Evolutionary conservation across 2,329 filamentous ascomycete species (phyloP).

Genomic region (Beauveria sp.): DNA sequence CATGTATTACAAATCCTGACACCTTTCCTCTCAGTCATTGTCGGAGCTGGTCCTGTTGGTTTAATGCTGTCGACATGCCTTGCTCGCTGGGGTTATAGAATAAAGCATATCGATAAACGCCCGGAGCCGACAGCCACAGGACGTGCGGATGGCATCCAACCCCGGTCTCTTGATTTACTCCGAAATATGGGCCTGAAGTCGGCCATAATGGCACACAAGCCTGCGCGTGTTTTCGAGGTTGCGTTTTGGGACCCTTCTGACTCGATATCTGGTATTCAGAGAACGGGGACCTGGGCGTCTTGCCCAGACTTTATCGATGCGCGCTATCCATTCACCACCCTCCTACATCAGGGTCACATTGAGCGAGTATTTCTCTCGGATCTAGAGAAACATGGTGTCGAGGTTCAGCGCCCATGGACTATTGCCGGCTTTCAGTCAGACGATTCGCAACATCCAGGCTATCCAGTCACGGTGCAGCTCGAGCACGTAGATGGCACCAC

Average conservation of each 20-base stretch:
- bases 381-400: slow-evolving; percentile 51
- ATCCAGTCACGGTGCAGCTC: slow-evolving; percentile 73
- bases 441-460: slow-evolving; percentile 48
- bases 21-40: slow-evolving; percentile 55
- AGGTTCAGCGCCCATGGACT: slow-evolving; percentile 58
- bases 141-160: slow-evolving; percentile 86
- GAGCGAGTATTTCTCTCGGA: slow-evolving; percentile 63
- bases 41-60: slow-evolving; percentile 84
- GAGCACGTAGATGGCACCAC: slow-evolving; percentile 67
- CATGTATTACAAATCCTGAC: neutral
- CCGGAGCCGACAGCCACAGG: slow-evolving; percentile 77
- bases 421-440: slow-evolving; percentile 55
- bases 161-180: slow-evolving; percentile 76
- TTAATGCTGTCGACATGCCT: slow-evolving; percentile 82
- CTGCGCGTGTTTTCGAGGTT: slow-evolving; percentile 75
- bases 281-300: slow-evolving; percentile 73
- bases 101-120: slow-evolving; percentile 91
- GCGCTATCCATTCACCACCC: slow-evolving; percentile 62
- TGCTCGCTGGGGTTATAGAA: slow-evolving; percentile 86
- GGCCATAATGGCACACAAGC: slow-evolving; percentile 78
- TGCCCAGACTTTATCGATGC: slow-evolving; percentile 78
- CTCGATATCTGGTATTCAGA: slow-evolving; percentile 49
- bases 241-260: slow-evolving; percentile 62
- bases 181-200: slow-evolving; percentile 87
- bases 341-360: slow-evolving; percentile 64